Percentiles rank a stretch among this genome's conserved stretches.
Evolutionary conservation across 768 basidiomycete genomes (phyloP).

Genomic region (Kwoniella europaea): DNA sequence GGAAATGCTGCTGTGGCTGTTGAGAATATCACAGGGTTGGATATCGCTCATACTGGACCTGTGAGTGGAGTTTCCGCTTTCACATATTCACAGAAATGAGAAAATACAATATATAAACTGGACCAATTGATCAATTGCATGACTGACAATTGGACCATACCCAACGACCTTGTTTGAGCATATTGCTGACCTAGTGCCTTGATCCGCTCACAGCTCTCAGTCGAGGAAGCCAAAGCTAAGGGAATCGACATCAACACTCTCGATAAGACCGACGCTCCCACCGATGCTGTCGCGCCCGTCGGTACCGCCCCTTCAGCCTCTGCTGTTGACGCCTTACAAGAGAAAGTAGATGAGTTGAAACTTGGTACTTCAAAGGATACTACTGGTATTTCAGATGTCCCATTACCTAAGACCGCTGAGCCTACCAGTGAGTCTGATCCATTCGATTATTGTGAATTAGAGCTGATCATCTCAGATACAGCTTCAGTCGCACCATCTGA

Average conservation of each 20-base stretch:
- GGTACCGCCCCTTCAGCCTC: slow-evolving; percentile 38
- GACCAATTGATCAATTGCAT: too few species aligned
- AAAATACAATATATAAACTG: too few species aligned
- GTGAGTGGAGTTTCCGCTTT: slow-evolving; percentile 35
- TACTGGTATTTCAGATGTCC: slow-evolving; percentile 18
- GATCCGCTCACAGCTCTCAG: slow-evolving; percentile 44
- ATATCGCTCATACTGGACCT: slow-evolving; percentile 48
- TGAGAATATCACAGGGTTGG: slow-evolving; percentile 53
- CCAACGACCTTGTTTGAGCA: not conserved
- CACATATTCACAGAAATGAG: not conserved
- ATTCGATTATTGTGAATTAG: not conserved
- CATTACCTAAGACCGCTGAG: slow-evolving; percentile 26
- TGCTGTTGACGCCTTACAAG: slow-evolving; percentile 41
- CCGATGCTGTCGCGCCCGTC: slow-evolving; percentile 39
- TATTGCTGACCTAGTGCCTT: slow-evolving; percentile 19
- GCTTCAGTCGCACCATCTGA: slow-evolving; percentile 19
- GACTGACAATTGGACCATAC: too few species aligned
- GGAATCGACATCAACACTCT: slow-evolving; percentile 49
- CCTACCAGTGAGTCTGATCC: slow-evolving; percentile 25
- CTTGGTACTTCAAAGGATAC: slow-evolving; percentile 15
- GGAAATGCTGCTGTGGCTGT: slow-evolving; percentile 45
- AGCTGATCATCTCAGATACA: slow-evolving; percentile 1
- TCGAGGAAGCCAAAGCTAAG: slow-evolving; percentile 52
- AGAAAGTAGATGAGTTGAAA: slow-evolving; percentile 46
- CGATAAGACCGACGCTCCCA: slow-evolving; percentile 37